These are phyloP conservation scores for Penicillium atrosanguineum DNA, from an alignment of 495 filamentous ascomycete genomes.

Conservation along the genomic window DNA sequence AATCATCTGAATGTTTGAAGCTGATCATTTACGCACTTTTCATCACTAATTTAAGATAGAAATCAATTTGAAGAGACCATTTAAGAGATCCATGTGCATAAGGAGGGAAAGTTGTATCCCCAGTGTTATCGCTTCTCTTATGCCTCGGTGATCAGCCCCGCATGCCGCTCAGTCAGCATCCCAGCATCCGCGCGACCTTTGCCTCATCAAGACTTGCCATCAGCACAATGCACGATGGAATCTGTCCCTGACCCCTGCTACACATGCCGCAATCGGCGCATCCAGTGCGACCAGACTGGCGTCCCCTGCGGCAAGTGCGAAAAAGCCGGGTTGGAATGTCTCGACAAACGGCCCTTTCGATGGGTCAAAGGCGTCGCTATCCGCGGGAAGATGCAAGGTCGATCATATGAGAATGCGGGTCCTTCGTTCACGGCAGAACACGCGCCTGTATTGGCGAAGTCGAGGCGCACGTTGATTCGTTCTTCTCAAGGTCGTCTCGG, in stretches of 20 bases:
- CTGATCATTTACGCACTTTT: too few relatives aligned
- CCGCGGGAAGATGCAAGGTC: constrained; percentile 38
- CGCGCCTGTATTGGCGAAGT: background rate
- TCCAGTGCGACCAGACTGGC: constrained; percentile 48
- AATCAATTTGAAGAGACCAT: too few relatives aligned
- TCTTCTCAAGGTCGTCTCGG: background rate
- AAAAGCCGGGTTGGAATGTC: constrained; percentile 50
- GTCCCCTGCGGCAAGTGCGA: constrained; percentile 34
- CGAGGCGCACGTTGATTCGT: background rate
- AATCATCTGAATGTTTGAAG: too few relatives aligned
- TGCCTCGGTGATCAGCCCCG: constrained; percentile 1
- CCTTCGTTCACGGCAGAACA: background rate
- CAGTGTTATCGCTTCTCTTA: background rate
- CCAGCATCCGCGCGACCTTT: background rate
- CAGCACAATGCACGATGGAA: constrained; percentile 8
- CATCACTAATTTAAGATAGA: too few relatives aligned
- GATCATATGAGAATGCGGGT: constrained; percentile 13
- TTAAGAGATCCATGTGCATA: too few relatives aligned
- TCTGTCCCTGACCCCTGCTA: constrained; percentile 33
- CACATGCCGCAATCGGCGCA: constrained; percentile 52
- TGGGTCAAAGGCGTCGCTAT: constrained; percentile 44
- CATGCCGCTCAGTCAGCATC: constrained; percentile 9
- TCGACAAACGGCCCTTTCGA: constrained; percentile 49
- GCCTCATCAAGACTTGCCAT: constrained; percentile 4
- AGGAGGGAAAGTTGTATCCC: too few relatives aligned